phyloP scores from a whole-genome alignment of 768 basidiomycete species.

The Leccinellum albellum region DNA sequence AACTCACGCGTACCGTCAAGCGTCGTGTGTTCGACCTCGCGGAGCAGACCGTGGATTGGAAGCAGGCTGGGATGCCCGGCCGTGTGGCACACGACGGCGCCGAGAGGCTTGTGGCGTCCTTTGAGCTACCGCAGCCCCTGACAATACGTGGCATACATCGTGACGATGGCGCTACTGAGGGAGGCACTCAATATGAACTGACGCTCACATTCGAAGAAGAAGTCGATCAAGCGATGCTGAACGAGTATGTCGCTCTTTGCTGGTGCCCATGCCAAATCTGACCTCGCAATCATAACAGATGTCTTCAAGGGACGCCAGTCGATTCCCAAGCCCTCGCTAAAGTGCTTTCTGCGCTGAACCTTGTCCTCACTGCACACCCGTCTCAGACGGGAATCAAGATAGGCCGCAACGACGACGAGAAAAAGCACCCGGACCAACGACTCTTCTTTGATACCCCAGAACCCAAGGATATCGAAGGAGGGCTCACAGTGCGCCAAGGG shows the following conservation, averaged over 20 bases:
- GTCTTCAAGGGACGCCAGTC: slow-evolving; percentile 51
- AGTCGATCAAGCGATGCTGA: slow-evolving; percentile 28
- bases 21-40: slow-evolving; percentile 44
- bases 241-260: neutral
- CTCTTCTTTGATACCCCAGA: slow-evolving; percentile 38
- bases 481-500: slow-evolving; percentile 54
- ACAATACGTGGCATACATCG: slow-evolving; percentile 34
- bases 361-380: slow-evolving; percentile 42
- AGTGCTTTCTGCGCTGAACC: slow-evolving; percentile 45
- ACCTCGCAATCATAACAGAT: slow-evolving; percentile 35
- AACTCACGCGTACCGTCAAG: slow-evolving; percentile 33
- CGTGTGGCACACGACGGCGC: slow-evolving; percentile 45
- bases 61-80: slow-evolving; percentile 31
- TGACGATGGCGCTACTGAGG: slow-evolving; percentile 31
- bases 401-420: slow-evolving; percentile 39
- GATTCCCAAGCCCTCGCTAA: slow-evolving; percentile 55
- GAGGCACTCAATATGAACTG: slow-evolving; percentile 35
- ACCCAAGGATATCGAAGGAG: slow-evolving; percentile 41
- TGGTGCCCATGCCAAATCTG: slow-evolving; percentile 26
- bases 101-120: slow-evolving; percentile 40
- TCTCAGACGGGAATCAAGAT: slow-evolving; percentile 41
- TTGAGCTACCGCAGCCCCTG: slow-evolving; percentile 39
- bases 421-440: slow-evolving; percentile 30
- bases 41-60: slow-evolving; percentile 38
- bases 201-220: slow-evolving; percentile 37